phyloP scores from a whole-genome alignment of 23 red algal genomes.

The Gracilaria domingensis region DNA sequence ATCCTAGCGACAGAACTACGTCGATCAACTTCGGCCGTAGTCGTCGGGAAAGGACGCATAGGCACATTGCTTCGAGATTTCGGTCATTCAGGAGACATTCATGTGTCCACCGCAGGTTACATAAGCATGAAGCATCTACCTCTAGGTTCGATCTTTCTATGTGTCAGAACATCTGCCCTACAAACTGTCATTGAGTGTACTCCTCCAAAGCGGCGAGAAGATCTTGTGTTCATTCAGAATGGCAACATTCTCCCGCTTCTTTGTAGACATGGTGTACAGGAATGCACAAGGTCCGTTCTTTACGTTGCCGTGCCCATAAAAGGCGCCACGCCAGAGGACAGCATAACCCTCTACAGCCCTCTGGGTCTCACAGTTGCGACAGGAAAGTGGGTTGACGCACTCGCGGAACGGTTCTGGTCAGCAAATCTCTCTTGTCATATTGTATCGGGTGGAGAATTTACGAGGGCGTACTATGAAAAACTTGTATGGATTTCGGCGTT shows the following conservation, averaged over 20 bases:
- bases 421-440: not conserved
- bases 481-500: constrained; percentile 1
- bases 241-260: not conserved
- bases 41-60: not conserved
- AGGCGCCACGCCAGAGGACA: not conserved
- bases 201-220: not conserved
- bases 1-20: too few species aligned
- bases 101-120: not conserved
- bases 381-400: not conserved
- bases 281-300: not conserved
- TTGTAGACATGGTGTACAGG: not conserved
- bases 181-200: not conserved
- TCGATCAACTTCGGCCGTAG: not conserved
- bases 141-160: not conserved
- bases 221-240: not conserved
- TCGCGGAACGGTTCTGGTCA: not conserved
- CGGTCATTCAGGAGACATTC: not conserved
- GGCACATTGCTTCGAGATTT: not conserved
- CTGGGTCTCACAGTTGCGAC: not conserved
- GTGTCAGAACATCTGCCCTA: not conserved
- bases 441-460: not conserved
- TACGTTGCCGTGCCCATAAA: not conserved
- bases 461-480: not conserved
- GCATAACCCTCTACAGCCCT: not conserved
- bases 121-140: not conserved